These are phyloP conservation scores for Botrytis medusae DNA, from an alignment of 2,329 filamentous ascomycete species.

Conservation along the genomic window DNA sequence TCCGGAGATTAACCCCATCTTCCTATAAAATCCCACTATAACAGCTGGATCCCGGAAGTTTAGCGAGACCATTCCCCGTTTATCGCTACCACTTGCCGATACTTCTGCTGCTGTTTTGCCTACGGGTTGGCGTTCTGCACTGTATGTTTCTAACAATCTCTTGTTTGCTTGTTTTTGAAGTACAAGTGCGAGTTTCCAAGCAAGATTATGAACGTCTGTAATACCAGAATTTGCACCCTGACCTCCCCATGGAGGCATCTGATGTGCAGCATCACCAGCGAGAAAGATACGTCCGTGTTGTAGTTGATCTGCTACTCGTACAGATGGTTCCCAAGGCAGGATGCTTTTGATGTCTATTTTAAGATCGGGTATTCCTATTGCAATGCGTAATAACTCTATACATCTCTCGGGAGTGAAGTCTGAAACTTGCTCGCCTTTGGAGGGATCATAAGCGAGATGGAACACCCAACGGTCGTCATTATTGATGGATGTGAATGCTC, in stretches of 20 bases:
- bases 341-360: conserved; percentile 40
- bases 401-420: conserved; percentile 32
- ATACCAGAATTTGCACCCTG: conserved; percentile 44
- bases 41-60: conserved; percentile 8
- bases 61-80: conserved; percentile 23
- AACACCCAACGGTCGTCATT: conserved; percentile 37
- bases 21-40: background rate
- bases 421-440: conserved; percentile 28
- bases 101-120: conserved; percentile 30
- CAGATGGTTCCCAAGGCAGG: conserved; percentile 40
- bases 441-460: conserved; percentile 33
- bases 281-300: conserved; percentile 42
- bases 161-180: conserved; percentile 31
- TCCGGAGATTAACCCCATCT: conserved; percentile 21
- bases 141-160: conserved; percentile 43
- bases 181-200: conserved; percentile 46
- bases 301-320: conserved; percentile 36
- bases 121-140: conserved; percentile 43
- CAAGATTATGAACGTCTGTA: conserved; percentile 45
- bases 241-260: conserved; percentile 49
- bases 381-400: conserved; percentile 33
- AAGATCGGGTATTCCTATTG: conserved; percentile 37
- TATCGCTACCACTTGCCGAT: conserved; percentile 22
- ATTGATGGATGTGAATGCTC: conserved; percentile 35
- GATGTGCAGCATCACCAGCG: conserved; percentile 51